These are phyloP conservation scores for Bretschneidera sinensis DNA, from an alignment of 345 rosid genomes.

Conservation along the genomic window DNA sequence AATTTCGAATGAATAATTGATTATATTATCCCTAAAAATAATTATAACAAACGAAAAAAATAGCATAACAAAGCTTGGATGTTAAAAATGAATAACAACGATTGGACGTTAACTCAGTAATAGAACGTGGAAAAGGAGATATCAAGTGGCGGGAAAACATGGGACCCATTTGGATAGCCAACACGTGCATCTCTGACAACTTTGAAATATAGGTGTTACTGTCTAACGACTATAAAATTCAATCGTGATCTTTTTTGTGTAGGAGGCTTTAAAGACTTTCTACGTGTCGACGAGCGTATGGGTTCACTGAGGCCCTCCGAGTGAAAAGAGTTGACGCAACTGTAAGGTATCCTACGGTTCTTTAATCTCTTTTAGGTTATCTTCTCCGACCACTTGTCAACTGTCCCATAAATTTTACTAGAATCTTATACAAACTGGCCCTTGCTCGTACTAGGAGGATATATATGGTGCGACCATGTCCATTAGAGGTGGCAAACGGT, in stretches of 20 bases:
- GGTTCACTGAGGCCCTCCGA: neutral
- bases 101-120: no score
- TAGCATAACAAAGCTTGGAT: no score
- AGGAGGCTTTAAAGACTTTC: conserved; percentile 7
- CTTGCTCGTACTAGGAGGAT: no score
- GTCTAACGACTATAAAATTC: neutral
- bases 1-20: no score
- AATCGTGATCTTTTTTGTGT: neutral
- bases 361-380: conserved; percentile 18
- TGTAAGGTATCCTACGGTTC: no score
- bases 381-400: conserved; percentile 26
- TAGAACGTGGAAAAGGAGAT: conserved; percentile 4
- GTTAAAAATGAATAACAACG: no score
- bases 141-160: neutral
- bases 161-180: conserved; percentile 19
- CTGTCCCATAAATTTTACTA: conserved; percentile 20
- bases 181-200: conserved; percentile 41
- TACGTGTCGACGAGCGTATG: conserved; percentile 29
- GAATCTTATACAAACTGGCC: no score
- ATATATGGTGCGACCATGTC: no score
- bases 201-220: conserved; percentile 18
- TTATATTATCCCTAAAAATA: no score
- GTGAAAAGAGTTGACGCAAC: neutral
- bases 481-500: no score
- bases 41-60: no score